Percentiles rank a stretch among this genome's conserved stretches.
These are phyloP conservation scores for Colletotrichum gloeosporioides DNA, from an alignment of 2,329 filamentous ascomycete species.

Conservation along the genomic window DNA sequence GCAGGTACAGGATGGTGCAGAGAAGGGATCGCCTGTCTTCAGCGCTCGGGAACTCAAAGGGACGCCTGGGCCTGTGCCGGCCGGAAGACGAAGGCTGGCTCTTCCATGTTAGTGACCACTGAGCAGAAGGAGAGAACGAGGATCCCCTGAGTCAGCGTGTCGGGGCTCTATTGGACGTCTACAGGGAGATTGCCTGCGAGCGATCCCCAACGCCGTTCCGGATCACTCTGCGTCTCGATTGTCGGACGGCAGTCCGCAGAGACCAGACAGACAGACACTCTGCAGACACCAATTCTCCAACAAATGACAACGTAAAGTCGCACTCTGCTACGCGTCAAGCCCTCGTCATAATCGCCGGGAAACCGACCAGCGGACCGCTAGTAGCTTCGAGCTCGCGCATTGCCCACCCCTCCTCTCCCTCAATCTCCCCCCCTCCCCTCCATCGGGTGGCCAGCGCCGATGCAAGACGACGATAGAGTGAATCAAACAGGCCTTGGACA, in stretches of 20 bases:
- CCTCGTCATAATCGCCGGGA: background rate
- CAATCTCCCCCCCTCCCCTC: background rate
- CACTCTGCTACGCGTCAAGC: background rate
- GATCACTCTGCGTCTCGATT: constrained; percentile 1
- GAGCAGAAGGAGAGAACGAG: background rate
- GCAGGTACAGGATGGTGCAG: constrained; percentile 6
- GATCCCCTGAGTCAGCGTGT: background rate
- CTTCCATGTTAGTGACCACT: background rate
- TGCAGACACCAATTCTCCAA: background rate
- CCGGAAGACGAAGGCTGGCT: background rate
- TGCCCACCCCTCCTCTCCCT: background rate
- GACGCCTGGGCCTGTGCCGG: background rate
- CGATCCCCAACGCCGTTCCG: background rate
- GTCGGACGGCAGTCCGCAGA: background rate
- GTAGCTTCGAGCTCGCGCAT: background rate
- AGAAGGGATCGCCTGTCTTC: background rate
- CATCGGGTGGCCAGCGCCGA: constrained; percentile 6
- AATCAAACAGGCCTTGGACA: background rate
- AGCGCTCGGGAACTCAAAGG: background rate
- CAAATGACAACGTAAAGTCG: background rate
- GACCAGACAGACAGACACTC: background rate
- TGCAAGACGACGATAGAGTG: background rate
- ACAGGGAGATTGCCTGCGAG: background rate
- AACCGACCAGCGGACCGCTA: background rate
- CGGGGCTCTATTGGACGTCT: background rate